Percentiles rank a stretch among this genome's conserved stretches.
Conservation (phyloP, 148 eudicot species). For the Diospyros lotus region DNA sequence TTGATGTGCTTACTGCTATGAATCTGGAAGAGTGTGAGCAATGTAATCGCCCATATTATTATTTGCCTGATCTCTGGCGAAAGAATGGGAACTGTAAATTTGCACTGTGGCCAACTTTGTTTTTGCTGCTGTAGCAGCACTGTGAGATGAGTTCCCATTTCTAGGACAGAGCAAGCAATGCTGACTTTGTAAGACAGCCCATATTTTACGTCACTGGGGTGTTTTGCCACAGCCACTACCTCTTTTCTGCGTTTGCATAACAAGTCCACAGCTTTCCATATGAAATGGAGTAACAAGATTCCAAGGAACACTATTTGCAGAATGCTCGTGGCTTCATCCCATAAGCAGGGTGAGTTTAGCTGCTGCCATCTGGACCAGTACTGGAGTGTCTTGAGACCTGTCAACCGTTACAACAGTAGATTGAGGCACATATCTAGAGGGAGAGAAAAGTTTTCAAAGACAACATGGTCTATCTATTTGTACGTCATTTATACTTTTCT, state of each 20-base stretch:
- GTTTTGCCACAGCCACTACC: slow-evolving; percentile 20
- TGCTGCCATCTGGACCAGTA: slow-evolving; percentile 33
- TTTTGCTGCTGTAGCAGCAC: slow-evolving; percentile 30
- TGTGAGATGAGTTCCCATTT: slow-evolving; percentile 38
- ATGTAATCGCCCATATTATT: slow-evolving; percentile 45
- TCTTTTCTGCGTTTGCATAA: slow-evolving; percentile 35
- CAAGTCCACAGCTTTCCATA: slow-evolving; percentile 28
- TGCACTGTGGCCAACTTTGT: slow-evolving; percentile 28
- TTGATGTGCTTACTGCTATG: slow-evolving; percentile 16
- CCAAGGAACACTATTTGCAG: slow-evolving; percentile 52
- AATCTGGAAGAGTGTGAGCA: slow-evolving; percentile 30
- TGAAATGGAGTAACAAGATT: slow-evolving; percentile 33
- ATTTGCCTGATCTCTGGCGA: slow-evolving; percentile 49
- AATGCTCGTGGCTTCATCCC: slow-evolving; percentile 54
- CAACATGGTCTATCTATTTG: slow-evolving; percentile 60
- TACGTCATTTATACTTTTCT: slow-evolving; percentile 35
- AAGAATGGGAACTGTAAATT: slow-evolving; percentile 26
- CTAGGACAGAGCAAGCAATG: slow-evolving; percentile 43
- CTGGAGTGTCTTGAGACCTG: slow-evolving; percentile 37
- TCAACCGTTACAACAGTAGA: slow-evolving; percentile 5
- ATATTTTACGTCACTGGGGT: slow-evolving; percentile 21
- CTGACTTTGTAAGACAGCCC: slow-evolving; percentile 42
- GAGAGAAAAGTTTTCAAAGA: background rate
- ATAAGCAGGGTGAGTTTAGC: slow-evolving; percentile 48
- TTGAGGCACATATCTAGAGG: background rate